Conservation (phyloP, 2,329 filamentous ascomycete species). For the Colletotrichum sidae region DNA sequence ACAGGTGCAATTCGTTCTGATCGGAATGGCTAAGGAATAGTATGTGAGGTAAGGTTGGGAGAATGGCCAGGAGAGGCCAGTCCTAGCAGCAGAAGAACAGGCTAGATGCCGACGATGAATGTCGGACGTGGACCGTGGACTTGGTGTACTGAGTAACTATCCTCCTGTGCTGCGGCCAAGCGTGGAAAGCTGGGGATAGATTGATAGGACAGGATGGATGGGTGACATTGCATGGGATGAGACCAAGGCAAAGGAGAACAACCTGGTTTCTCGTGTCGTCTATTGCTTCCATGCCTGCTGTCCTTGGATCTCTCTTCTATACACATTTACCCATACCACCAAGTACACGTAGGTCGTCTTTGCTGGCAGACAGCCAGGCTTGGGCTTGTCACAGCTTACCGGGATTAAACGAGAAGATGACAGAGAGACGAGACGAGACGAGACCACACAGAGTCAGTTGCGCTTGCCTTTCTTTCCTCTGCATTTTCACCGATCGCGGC, state of each 20-base stretch:
- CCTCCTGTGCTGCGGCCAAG: constrained; percentile 2
- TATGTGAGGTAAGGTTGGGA: constrained; percentile 14
- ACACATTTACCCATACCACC: no score
- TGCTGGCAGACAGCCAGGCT: neutral
- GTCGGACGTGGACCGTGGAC: neutral
- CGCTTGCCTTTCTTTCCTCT: neutral
- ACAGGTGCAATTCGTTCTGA: neutral
- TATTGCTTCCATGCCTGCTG: constrained; percentile 2
- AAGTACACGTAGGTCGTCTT: no score
- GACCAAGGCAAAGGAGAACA: no score
- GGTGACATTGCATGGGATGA: no score
- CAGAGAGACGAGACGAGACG: constrained; percentile 23
- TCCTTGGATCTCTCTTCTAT: neutral
- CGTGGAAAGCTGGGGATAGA: constrained; percentile 26
- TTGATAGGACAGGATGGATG: constrained; percentile 18
- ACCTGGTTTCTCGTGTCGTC: neutral
- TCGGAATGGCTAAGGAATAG: no score
- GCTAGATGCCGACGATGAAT: neutral
- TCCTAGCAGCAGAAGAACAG: no score
- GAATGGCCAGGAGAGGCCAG: constrained; percentile 16
- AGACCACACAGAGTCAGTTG: neutral
- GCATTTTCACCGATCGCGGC: neutral
- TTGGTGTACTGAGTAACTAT: neutral
- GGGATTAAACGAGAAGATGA: constrained; percentile 9
- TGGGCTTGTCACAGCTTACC: neutral